phyloP scores from a whole-genome alignment of 2,329 filamentous ascomycete genomes.

The Myriosclerotinia curreyana region DNA sequence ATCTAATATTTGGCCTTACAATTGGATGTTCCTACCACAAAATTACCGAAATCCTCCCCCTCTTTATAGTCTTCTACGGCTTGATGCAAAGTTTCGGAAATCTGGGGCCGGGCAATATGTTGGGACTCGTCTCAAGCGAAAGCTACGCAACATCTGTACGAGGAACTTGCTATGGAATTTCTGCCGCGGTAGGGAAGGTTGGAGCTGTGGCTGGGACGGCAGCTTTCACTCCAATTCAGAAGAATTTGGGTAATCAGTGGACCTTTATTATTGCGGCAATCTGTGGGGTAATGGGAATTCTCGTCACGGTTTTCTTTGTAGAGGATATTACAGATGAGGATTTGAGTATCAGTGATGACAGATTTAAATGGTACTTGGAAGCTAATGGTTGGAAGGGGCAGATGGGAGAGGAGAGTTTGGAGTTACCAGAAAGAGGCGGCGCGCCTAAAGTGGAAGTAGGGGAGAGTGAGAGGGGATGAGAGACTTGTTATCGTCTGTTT shows the following conservation, averaged over 20 bases:
- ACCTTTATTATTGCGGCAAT: conserved; percentile 53
- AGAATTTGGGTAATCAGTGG: conserved; percentile 47
- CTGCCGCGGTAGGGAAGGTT: conserved; percentile 50
- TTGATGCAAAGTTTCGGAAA: conserved; percentile 50
- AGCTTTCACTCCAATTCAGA: conserved; percentile 49
- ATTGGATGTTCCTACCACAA: conserved; percentile 49
- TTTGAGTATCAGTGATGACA: conserved; percentile 44
- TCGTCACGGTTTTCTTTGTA: conserved; percentile 49
- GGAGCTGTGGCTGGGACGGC: conserved; percentile 52
- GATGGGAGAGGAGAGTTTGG: conserved; percentile 45
- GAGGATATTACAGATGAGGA: conserved; percentile 47
- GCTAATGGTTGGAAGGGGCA: conserved; percentile 47
- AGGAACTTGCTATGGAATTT: conserved; percentile 51
- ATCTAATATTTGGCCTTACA: conserved; percentile 51
- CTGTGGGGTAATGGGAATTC: conserved; percentile 47
- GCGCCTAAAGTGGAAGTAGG: too few relatives aligned
- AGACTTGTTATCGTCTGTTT: too few relatives aligned
- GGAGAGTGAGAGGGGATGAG: too few relatives aligned
- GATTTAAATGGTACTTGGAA: conserved; percentile 46
- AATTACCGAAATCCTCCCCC: conserved; percentile 49
- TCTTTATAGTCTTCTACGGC: conserved; percentile 53
- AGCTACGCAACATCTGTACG: conserved; percentile 52
- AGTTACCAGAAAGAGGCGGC: conserved; percentile 12
- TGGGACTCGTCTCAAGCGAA: conserved; percentile 51
- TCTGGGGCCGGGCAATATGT: conserved; percentile 50